Percentiles rank a stretch among this genome's conserved stretches.
These are phyloP conservation scores for Erodium moschatum DNA, from an alignment of 441 rosid species.

Conservation along the genomic window DNA sequence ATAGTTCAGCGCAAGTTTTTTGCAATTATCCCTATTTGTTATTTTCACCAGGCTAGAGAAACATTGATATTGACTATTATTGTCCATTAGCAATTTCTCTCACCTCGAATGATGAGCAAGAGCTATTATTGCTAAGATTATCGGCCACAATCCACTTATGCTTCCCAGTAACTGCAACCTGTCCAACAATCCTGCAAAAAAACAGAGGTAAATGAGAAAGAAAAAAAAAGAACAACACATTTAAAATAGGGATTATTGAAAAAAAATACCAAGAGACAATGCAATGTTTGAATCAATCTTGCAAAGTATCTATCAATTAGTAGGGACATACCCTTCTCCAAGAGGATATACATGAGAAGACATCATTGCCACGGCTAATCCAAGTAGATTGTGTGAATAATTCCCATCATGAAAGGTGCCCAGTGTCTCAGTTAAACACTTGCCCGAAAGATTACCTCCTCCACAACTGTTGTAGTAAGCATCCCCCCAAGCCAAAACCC, in stretches of 20 bases:
- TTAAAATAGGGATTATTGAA: conserved; percentile 1
- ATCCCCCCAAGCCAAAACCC: conserved; percentile 9
- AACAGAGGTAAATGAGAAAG: neutral
- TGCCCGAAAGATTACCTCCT: neutral
- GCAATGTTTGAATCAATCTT: neutral
- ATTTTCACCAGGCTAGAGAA: neutral
- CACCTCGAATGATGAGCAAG: conserved; percentile 51
- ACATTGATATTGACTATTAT: conserved; percentile 6
- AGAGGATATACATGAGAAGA: conserved; percentile 69
- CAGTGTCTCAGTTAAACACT: neutral
- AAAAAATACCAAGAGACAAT: neutral
- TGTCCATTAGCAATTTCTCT: conserved; percentile 18
- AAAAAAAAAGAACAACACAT: neutral
- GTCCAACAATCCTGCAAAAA: conserved; percentile 64
- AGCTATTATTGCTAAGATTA: conserved; percentile 30
- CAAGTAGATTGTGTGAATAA: conserved; percentile 43
- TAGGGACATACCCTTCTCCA: conserved; percentile 74
- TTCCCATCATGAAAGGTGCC: conserved; percentile 35
- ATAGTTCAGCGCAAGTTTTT: too few species aligned
- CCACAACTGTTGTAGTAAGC: neutral
- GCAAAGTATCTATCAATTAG: conserved; percentile 13
- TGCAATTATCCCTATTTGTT: neutral
- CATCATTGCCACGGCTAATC: conserved; percentile 82
- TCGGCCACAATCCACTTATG: conserved; percentile 67
- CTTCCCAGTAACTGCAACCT: conserved; percentile 72